Evolutionary conservation across 1,284 basidiomycete genomes (phyloP).

Genomic region (Ceratobasidium sp.): DNA sequence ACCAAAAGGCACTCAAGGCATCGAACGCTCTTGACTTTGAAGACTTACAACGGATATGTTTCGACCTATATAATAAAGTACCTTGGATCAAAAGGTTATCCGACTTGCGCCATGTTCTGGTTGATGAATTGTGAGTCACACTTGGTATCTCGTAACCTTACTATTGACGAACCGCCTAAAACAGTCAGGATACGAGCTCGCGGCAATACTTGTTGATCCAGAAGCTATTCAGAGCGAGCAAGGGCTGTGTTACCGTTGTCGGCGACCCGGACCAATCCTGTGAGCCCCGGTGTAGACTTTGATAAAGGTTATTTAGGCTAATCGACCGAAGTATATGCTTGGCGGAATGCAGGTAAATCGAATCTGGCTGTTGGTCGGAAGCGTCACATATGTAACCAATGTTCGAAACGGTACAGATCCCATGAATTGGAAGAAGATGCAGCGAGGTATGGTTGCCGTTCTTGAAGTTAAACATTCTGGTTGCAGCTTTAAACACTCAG

Average conservation of each 20-base stretch:
- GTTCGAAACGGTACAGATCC: conserved; percentile 64
- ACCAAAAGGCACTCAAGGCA: conserved; percentile 72
- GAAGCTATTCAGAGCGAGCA: conserved; percentile 71
- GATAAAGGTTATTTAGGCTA: too few relatives aligned
- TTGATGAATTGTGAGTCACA: conserved; percentile 85
- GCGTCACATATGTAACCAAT: too few relatives aligned
- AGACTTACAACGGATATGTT: conserved; percentile 83
- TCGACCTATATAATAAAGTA: conserved; percentile 74
- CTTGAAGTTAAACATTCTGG: background rate
- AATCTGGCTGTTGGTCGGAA: too few relatives aligned
- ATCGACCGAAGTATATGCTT: conserved; percentile 76
- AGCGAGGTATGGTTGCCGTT: conserved; percentile 63
- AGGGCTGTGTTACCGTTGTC: conserved; percentile 80
- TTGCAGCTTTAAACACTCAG: conserved; percentile 57
- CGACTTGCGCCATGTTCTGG: conserved; percentile 84
- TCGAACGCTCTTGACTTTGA: conserved; percentile 90
- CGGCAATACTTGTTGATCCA: conserved; percentile 85
- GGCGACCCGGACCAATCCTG: conserved; percentile 95
- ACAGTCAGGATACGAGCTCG: conserved; percentile 88
- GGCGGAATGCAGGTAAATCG: conserved; percentile 76
- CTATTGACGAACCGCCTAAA: conserved; percentile 17
- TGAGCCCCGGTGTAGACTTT: conserved; percentile 54
- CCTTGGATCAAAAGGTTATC: conserved; percentile 62
- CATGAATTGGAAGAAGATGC: conserved; percentile 80
- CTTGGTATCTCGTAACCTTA: background rate